A percentile compares a stretch with the other conserved stretches of the same genome.
These are phyloP conservation scores for Aspergillus nanangensis DNA, from an alignment of 495 filamentous ascomycete genomes.

Conservation along the genomic window DNA sequence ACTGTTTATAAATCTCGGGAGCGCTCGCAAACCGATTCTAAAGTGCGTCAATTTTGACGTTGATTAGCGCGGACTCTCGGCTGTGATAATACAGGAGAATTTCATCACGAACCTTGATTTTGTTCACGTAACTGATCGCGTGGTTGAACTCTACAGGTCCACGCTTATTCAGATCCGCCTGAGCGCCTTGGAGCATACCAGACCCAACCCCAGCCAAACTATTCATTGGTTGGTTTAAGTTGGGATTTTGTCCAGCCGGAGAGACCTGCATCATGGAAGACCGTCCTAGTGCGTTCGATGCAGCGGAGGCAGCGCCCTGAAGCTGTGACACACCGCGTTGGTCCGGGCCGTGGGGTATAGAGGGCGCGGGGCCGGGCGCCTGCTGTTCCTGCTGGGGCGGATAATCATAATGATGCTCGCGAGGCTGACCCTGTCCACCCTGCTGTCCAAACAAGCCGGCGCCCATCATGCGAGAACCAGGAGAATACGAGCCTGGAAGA, in stretches of 20 bases:
- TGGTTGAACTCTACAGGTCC: slow-evolving; percentile 99
- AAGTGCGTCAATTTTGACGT: not conserved
- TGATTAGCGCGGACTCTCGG: not conserved
- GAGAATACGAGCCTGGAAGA: slow-evolving; percentile 39
- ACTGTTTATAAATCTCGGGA: slow-evolving; percentile 99
- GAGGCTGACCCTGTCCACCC: slow-evolving; percentile 31
- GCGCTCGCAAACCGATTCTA: slow-evolving; percentile 93
- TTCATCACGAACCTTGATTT: slow-evolving; percentile 77
- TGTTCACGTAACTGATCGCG: slow-evolving; percentile 99
- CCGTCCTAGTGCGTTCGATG: slow-evolving; percentile 43
- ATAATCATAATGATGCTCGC: slow-evolving; percentile 43
- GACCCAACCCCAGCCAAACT: slow-evolving; percentile 40
- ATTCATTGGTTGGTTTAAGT: slow-evolving; percentile 43
- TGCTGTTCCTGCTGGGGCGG: slow-evolving; percentile 44
- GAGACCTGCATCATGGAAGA: slow-evolving; percentile 38
- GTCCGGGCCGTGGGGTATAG: slow-evolving; percentile 67
- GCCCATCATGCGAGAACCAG: slow-evolving; percentile 39
- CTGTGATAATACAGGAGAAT: not conserved
- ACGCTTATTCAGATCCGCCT: slow-evolving; percentile 71
- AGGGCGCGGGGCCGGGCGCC: slow-evolving; percentile 43
- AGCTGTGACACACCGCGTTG: slow-evolving; percentile 77
- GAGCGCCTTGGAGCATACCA: slow-evolving; percentile 45
- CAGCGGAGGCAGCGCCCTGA: slow-evolving; percentile 69
- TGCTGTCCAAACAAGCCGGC: slow-evolving; percentile 36
- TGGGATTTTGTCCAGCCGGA: slow-evolving; percentile 44